Percentiles rank a stretch among this genome's conserved stretches.
Evolutionary conservation across 2,329 filamentous ascomycete species (phyloP).

Genomic region (Dothistroma septosporum): DNA sequence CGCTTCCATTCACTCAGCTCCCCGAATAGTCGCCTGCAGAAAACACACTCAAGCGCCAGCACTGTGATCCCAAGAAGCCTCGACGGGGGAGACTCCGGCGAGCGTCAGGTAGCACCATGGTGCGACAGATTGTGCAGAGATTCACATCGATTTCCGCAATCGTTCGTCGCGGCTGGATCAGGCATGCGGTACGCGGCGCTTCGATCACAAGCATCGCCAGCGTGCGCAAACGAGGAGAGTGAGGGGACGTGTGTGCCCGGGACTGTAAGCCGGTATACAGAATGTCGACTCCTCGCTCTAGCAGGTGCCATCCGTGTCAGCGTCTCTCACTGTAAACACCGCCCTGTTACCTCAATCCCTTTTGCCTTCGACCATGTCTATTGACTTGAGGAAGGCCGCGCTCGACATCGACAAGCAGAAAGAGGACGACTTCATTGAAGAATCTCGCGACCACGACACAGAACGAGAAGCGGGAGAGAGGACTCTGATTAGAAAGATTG

Average conservation of each 20-base stretch:
- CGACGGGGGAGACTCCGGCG: not conserved
- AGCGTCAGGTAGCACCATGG: not conserved
- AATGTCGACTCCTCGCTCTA: not conserved
- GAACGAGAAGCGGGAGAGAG: constrained; percentile 37
- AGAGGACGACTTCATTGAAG: constrained; percentile 26
- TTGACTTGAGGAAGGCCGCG: not conserved
- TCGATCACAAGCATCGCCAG: not conserved
- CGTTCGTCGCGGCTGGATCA: not conserved
- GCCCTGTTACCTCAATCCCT: not conserved
- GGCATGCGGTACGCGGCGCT: not conserved
- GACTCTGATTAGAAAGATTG: constrained; percentile 44
- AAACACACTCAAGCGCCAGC: not conserved
- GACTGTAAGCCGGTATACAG: not conserved
- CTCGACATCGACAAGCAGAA: constrained; percentile 18
- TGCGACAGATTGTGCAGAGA: not conserved
- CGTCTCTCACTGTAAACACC: not conserved
- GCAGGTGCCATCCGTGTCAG: not conserved
- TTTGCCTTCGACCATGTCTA: constrained; percentile 5
- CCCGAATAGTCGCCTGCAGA: not conserved
- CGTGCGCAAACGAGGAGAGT: not conserved
- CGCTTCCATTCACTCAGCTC: not conserved
- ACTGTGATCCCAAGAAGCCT: not conserved
- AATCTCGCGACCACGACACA: constrained; percentile 12
- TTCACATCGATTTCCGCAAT: not conserved
- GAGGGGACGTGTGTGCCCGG: not conserved